phyloP scores from a whole-genome alignment of 2,329 filamentous ascomycete genomes.

The Trichoderma simmonsii region DNA sequence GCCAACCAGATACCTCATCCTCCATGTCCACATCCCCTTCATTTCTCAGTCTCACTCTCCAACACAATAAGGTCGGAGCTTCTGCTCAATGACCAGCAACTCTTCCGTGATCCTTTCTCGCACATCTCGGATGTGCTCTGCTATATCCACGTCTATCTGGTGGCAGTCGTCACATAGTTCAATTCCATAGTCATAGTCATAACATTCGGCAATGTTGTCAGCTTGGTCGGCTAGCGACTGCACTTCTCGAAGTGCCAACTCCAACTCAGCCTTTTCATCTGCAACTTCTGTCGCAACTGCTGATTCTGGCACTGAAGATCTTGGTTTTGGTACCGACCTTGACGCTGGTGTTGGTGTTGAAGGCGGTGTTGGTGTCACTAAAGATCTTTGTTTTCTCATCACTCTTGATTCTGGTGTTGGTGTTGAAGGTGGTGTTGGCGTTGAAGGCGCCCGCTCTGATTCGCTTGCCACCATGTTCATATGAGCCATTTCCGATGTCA shows the following conservation, averaged over 20 bases:
- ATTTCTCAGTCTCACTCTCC: background rate
- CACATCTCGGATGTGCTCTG: background rate
- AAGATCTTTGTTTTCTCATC: too few relatives aligned
- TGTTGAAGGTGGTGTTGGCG: too few relatives aligned
- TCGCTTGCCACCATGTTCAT: background rate
- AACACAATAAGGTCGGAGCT: background rate
- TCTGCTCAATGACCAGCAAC: background rate
- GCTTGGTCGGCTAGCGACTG: background rate
- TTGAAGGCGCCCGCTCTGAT: background rate
- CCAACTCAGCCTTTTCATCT: too few relatives aligned
- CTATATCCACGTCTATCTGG: background rate
- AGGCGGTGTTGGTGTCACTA: too few relatives aligned
- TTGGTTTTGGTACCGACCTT: background rate
- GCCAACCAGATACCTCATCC: background rate
- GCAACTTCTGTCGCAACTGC: too few relatives aligned
- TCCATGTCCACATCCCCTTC: background rate
- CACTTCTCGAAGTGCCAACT: background rate
- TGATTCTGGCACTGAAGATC: background rate
- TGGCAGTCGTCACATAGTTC: too few relatives aligned
- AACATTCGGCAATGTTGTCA: background rate
- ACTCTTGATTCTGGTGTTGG: too few relatives aligned
- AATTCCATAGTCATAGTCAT: background rate
- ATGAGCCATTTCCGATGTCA: background rate
- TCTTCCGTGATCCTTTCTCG: background rate
- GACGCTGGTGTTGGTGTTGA: background rate